Evolutionary conservation across 768 basidiomycete genomes (phyloP).

Genomic region (Cyathus striatus): DNA sequence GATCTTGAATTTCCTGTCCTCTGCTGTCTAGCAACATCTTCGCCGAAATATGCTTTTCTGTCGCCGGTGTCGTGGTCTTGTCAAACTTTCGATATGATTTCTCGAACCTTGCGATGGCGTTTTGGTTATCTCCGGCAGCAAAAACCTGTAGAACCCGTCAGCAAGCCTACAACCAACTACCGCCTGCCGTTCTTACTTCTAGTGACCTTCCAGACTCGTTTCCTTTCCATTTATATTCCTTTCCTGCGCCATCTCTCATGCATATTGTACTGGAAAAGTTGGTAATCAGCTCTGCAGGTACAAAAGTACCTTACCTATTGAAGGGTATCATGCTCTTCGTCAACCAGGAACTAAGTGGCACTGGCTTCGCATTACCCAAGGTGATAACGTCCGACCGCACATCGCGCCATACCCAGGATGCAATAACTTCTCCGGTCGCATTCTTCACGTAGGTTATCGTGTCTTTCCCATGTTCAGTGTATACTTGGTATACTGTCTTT

Average conservation of each 20-base stretch:
- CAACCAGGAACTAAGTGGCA: slow-evolving; percentile 31
- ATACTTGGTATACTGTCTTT: slow-evolving; percentile 28
- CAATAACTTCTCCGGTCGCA: slow-evolving; percentile 24
- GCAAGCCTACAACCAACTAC: too few species aligned
- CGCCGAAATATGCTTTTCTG: slow-evolving; percentile 17
- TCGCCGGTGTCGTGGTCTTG: slow-evolving; percentile 11
- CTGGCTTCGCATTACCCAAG: slow-evolving; percentile 21
- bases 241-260: slow-evolving; percentile 25
- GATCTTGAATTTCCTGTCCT: slow-evolving; percentile 29
- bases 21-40: slow-evolving; percentile 23
- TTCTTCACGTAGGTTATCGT: slow-evolving; percentile 27
- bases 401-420: slow-evolving; percentile 33
- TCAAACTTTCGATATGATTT: slow-evolving; percentile 18
- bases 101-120: slow-evolving; percentile 30
- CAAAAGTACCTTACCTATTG: slow-evolving; percentile 24
- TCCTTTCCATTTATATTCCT: slow-evolving; percentile 38
- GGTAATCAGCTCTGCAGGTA: neutral
- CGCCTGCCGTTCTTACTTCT: too few species aligned
- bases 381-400: slow-evolving; percentile 31
- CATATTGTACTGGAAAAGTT: slow-evolving; percentile 24
- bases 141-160: slow-evolving; percentile 22
- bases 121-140: slow-evolving; percentile 23
- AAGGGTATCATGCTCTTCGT: slow-evolving; percentile 34
- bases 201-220: slow-evolving; percentile 26
- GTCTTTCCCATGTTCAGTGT: slow-evolving; percentile 23